These are phyloP conservation scores for Aureobasidium musti DNA, from an alignment of 2,329 filamentous ascomycete genomes.

Conservation along the genomic window DNA sequence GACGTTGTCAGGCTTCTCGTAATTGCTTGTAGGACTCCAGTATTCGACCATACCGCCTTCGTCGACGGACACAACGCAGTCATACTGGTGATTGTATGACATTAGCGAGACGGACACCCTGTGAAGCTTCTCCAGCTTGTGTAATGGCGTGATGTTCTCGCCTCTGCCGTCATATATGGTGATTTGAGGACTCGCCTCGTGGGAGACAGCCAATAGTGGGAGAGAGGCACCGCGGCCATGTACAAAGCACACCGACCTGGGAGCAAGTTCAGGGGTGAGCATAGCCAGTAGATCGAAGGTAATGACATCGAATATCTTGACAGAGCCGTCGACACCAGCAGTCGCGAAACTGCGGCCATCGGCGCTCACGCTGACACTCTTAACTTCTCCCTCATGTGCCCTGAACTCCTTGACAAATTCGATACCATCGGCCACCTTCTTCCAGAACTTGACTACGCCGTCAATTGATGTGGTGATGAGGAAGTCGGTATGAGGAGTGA, in stretches of 20 bases:
- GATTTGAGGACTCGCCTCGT: constrained; percentile 70
- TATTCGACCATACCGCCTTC: constrained; percentile 95
- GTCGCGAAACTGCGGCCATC: constrained; percentile 95
- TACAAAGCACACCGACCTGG: constrained; percentile 86
- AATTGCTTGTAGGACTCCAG: constrained; percentile 78
- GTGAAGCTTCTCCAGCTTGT: constrained; percentile 79
- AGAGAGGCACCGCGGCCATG: constrained; percentile 85
- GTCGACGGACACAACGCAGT: constrained; percentile 90
- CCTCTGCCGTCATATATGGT: constrained; percentile 87
- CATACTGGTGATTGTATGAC: constrained; percentile 82
- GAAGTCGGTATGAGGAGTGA: constrained; percentile 91
- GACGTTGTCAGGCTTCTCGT: constrained; percentile 88
- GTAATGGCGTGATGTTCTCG: constrained; percentile 72
- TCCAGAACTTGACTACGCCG: constrained; percentile 99
- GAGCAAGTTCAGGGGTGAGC: constrained; percentile 72
- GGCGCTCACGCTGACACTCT: constrained; percentile 77
- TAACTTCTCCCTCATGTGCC: constrained; percentile 83
- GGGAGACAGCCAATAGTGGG: constrained; percentile 80
- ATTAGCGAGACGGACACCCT: constrained; percentile 78
- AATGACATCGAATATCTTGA: constrained; percentile 77
- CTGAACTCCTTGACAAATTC: constrained; percentile 99
- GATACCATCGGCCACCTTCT: constrained; percentile 84
- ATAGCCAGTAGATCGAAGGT: constrained; percentile 73
- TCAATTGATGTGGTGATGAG: constrained; percentile 91
- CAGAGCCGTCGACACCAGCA: constrained; percentile 72